Percentiles rank a stretch among this genome's conserved stretches.
phyloP scores from a whole-genome alignment of 768 basidiomycete species.

The Mycena albidolilacea region DNA sequence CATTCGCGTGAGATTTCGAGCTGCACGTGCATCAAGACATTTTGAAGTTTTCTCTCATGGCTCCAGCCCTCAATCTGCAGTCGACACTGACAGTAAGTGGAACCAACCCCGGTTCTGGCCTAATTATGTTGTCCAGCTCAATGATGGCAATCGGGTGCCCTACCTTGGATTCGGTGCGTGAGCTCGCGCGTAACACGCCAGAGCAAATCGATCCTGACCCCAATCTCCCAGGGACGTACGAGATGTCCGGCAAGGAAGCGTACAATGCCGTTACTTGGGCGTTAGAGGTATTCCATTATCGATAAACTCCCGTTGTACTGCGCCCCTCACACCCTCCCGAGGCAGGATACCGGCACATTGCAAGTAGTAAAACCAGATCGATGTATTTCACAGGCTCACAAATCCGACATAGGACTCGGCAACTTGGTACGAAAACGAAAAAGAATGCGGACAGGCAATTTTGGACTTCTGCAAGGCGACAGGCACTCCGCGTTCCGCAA shows the following conservation, averaged over 20 bases:
- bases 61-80: conserved; percentile 21
- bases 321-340: conserved; percentile 42
- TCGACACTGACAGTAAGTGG: conserved; percentile 30
- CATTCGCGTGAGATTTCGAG: neutral
- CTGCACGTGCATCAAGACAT: conserved; percentile 7
- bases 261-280: conserved; percentile 73
- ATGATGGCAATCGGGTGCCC: conserved; percentile 70
- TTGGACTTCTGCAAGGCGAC: conserved; percentile 63
- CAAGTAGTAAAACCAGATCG: conserved; percentile 48
- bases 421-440: conserved; percentile 77
- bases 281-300: conserved; percentile 62
- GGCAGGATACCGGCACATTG: conserved; percentile 78
- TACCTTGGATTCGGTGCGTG: conserved; percentile 68
- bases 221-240: conserved; percentile 66
- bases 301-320: conserved; percentile 15
- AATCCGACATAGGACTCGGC: conserved; percentile 57
- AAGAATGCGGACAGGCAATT: conserved; percentile 74
- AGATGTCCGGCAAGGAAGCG: conserved; percentile 70
- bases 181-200: conserved; percentile 13
- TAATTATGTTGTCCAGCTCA: conserved; percentile 51
- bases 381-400: conserved; percentile 36
- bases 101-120: conserved; percentile 1
- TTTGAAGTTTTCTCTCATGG: neutral
- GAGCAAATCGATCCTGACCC: conserved; percentile 16
- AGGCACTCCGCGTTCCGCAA: conserved; percentile 66